These are phyloP conservation scores for Neurospora sp. DNA, from an alignment of 495 filamentous ascomycete species.

Conservation along the genomic window DNA sequence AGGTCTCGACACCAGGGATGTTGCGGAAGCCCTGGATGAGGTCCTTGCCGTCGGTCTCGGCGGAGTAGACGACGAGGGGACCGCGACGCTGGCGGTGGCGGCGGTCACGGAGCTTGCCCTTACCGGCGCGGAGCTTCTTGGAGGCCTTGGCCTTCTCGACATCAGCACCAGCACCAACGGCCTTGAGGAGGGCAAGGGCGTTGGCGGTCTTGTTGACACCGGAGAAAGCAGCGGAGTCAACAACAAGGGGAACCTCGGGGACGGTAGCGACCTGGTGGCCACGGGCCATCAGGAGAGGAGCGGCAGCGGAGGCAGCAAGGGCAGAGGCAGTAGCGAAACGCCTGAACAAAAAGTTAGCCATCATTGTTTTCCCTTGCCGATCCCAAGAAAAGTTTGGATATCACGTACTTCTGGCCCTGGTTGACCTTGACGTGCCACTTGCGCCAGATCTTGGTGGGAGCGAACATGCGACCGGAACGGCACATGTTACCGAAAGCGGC, in stretches of 20 bases:
- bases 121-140: slow-evolving; percentile 90
- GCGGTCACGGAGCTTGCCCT: slow-evolving; percentile 93
- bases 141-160: slow-evolving; percentile 88
- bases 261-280: slow-evolving; percentile 89
- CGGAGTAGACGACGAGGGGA: slow-evolving; percentile 92
- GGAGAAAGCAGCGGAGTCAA: slow-evolving; percentile 80
- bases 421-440: slow-evolving; percentile 99
- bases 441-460: slow-evolving; percentile 98
- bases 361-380: slow-evolving; percentile 6
- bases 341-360: slow-evolving; percentile 30
- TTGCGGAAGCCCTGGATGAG: slow-evolving; percentile 92
- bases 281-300: slow-evolving; percentile 88
- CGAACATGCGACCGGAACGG: slow-evolving; percentile 99
- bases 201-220: slow-evolving; percentile 68
- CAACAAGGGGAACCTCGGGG: slow-evolving; percentile 91
- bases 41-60: slow-evolving; percentile 84
- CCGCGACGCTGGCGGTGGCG: slow-evolving; percentile 95
- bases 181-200: slow-evolving; percentile 76
- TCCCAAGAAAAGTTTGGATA: background rate
- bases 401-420: slow-evolving; percentile 78
- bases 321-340: slow-evolving; percentile 97
- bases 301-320: slow-evolving; percentile 88
- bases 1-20: slow-evolving; percentile 96
- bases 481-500: slow-evolving; percentile 99
- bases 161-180: slow-evolving; percentile 80